phyloP scores from a whole-genome alignment of 352 stramenopile genomes.

The Pythium aphanidermatum region DNA sequence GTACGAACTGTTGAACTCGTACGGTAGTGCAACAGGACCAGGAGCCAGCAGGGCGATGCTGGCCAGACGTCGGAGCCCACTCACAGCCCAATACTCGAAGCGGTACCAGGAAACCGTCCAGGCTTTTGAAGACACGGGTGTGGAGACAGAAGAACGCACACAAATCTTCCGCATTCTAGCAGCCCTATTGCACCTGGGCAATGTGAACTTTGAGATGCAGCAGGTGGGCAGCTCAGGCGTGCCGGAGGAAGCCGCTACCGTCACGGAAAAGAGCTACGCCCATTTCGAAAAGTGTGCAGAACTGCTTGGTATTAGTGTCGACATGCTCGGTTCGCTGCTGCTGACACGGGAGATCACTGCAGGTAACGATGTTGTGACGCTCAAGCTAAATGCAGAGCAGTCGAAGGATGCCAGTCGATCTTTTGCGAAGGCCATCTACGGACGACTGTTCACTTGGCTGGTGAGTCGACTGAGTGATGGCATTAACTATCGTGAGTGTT shows the following conservation, averaged over 20 bases:
- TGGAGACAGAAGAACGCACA: conserved; percentile 35
- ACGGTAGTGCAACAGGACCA: conserved; percentile 41
- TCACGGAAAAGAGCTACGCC: conserved; percentile 27
- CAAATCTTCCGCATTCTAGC: conserved; percentile 72
- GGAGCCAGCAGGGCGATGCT: conserved; percentile 30
- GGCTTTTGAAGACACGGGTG: conserved; percentile 74
- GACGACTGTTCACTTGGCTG: conserved; percentile 94
- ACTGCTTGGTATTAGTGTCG: conserved; percentile 80
- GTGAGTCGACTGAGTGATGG: conserved; percentile 79
- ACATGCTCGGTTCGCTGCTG: conserved; percentile 84
- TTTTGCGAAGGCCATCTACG: conserved; percentile 96
- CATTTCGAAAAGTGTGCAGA: conserved; percentile 80
- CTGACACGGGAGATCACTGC: conserved; percentile 91
- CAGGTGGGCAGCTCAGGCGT: conserved; percentile 8
- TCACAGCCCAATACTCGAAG: conserved; percentile 46
- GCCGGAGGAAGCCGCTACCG: conserved; percentile 43
- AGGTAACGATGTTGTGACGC: conserved; percentile 82
- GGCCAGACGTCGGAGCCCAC: conserved; percentile 11
- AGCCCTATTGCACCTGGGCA: conserved; percentile 94
- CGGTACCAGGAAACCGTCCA: conserved; percentile 60
- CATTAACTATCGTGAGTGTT: conserved; percentile 68
- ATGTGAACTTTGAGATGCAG: conserved; percentile 82
- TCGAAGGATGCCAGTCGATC: conserved; percentile 90
- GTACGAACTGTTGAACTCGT: conserved; percentile 89
- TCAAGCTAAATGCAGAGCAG: conserved; percentile 64